phyloP scores from a whole-genome alignment of 106 monocot species.

The Dioscorea zingiberensis region DNA sequence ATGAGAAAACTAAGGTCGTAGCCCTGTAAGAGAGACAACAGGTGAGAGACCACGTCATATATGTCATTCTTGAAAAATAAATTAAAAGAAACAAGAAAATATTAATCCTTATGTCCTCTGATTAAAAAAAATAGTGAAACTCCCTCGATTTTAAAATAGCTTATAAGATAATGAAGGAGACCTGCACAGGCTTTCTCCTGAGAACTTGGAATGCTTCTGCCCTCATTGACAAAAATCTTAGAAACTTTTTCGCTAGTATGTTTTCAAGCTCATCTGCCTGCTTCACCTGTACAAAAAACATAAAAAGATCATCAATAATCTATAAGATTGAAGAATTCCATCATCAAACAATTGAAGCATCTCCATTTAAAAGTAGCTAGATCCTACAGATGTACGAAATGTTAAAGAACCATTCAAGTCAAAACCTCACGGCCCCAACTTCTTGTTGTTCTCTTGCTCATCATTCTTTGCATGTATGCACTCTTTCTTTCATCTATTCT shows the following conservation, averaged over 20 bases:
- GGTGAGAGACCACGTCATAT: neutral
- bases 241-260: slow-evolving; percentile 89
- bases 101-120: too few relatives aligned
- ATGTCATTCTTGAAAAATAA: neutral
- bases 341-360: neutral
- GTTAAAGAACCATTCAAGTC: too few relatives aligned
- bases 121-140: too few relatives aligned
- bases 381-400: too few relatives aligned
- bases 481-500: too few relatives aligned
- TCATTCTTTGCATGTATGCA: too few relatives aligned
- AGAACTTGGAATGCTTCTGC: slow-evolving; percentile 98
- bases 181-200: slow-evolving; percentile 97
- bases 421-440: too few relatives aligned
- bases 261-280: slow-evolving; percentile 97
- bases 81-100: neutral
- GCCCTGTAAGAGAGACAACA: slow-evolving; percentile 45
- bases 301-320: neutral
- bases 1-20: slow-evolving; percentile 98
- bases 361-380: too few relatives aligned
- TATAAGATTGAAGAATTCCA: neutral
- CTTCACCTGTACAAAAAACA: slow-evolving; percentile 52
- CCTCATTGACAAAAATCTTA: slow-evolving; percentile 98
- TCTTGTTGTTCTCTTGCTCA: too few relatives aligned
- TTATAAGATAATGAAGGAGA: slow-evolving; percentile 8
- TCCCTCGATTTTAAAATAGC: too few relatives aligned